Conservation (phyloP, 1,284 basidiomycete genomes). For the Anthracocystis walkeri region DNA sequence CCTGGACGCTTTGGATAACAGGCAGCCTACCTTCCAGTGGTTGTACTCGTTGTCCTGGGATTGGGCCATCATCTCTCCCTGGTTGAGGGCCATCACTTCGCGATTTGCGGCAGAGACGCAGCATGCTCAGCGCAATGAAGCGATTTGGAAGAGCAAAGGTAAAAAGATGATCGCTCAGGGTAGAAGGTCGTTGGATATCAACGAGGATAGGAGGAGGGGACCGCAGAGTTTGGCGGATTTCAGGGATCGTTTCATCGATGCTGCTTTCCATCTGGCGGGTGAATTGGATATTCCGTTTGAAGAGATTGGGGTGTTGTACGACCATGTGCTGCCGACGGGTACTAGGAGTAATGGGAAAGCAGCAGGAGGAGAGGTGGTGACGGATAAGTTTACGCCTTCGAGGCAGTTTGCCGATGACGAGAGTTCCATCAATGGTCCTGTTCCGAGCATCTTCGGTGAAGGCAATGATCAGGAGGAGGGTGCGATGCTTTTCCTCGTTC, state of each 20-base stretch:
- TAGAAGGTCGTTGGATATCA: constrained; percentile 45
- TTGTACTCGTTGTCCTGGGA: constrained; percentile 73
- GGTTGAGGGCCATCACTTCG: constrained; percentile 71
- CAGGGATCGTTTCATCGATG: constrained; percentile 72
- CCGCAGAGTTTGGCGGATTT: constrained; percentile 69
- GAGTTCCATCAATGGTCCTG: constrained; percentile 57
- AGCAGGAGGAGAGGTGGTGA: not conserved
- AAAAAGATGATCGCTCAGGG: constrained; percentile 60
- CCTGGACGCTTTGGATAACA: constrained; percentile 71
- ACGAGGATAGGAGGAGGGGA: constrained; percentile 41
- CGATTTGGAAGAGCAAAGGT: constrained; percentile 53
- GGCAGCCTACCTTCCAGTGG: constrained; percentile 73
- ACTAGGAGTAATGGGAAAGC: constrained; percentile 51
- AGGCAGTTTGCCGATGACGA: constrained; percentile 58
- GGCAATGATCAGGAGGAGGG: constrained; percentile 70
- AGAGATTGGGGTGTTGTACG: constrained; percentile 76
- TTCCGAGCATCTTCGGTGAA: constrained; percentile 60
- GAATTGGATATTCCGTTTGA: constrained; percentile 72
- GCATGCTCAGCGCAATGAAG: constrained; percentile 47
- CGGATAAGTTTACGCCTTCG: constrained; percentile 45
- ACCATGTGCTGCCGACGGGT: constrained; percentile 72
- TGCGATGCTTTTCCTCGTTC: constrained; percentile 73
- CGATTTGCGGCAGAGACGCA: constrained; percentile 46
- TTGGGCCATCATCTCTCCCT: constrained; percentile 72
- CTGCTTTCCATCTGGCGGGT: constrained; percentile 71